Base-by-base conservation (phyloP, 2,329 filamentous ascomycete species). In the Elsinoe necatrix region DNA sequence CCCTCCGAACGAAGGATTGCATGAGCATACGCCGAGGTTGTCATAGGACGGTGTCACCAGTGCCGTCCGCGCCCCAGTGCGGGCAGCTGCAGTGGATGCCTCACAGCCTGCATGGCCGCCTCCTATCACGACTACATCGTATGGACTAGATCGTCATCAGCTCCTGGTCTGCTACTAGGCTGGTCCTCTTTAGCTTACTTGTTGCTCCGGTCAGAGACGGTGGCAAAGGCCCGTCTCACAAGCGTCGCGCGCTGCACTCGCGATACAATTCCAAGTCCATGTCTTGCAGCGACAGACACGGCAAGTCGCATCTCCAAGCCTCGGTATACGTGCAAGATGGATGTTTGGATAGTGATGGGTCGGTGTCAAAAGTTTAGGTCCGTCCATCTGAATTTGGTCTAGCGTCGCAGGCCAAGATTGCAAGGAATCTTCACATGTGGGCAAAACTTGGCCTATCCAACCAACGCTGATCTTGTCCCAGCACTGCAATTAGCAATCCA, bases 1-100 rank as follows among this genome's bases (percentile, higher is more conserved):
- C n/a, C 93, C 93, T 37, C 93, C 93, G 67, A 98, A 95, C 61
- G 89, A 95, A 1, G 92, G 92, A 69, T 97, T 97, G 74, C 92
- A 97, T 34, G 91, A 96, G 74, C 92, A 97, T 27, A 93, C 89
- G 56, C 92, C 92, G 18, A 97, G 83, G 64, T 96, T 95, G 58
- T 91, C 85, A 58, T 89, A 72, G 59, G 87, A 89, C 1, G 92
- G 93, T 1, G 93, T 98, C 50, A 98, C 79, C 62, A 98, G 80
- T 1, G 87, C 92, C 41, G 93, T 97, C 65, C 85, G 84, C 51
- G 92, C 93, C 54, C 93, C 93, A 14, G 87, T 82, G 66, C 93
- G 83, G 43, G 93, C 93, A 12, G 93, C 89, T 1, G 92, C 93
- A 9, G 93, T 86, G 62, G 87, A 92, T 58, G 93, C 93, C 77